Conservation (phyloP, 352 stramenopile species). For the Phytopythium delawarense region DNA sequence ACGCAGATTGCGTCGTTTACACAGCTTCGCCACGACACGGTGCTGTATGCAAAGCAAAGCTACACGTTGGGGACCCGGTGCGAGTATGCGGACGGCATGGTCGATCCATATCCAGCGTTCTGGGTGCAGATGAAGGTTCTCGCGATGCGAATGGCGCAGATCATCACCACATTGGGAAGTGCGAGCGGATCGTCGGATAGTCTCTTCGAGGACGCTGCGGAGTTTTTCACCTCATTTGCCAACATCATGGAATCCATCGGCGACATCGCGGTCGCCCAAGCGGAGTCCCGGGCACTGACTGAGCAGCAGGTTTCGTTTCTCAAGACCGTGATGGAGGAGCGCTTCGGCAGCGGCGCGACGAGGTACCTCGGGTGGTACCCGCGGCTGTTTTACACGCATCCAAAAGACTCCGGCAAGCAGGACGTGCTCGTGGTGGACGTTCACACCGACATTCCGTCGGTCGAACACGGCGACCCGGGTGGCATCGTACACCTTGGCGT, state of each 20-base stretch:
- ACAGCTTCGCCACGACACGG: constrained; percentile 18
- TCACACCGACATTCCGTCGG: constrained; percentile 25
- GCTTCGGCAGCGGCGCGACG: constrained; percentile 2
- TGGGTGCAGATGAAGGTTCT: constrained; percentile 13
- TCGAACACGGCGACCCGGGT: constrained; percentile 24
- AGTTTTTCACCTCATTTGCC: constrained; percentile 9
- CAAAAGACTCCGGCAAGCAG: constrained; percentile 23
- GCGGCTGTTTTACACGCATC: constrained; percentile 23
- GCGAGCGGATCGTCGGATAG: neutral
- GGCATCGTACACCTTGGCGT: constrained; percentile 29
- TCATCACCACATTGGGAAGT: neutral
- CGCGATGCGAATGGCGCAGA: constrained; percentile 6
- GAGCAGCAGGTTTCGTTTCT: constrained; percentile 13
- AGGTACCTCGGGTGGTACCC: constrained; percentile 25
- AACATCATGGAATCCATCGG: constrained; percentile 11
- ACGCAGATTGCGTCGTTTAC: constrained; percentile 19
- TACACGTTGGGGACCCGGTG: constrained; percentile 10
- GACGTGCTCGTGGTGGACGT: constrained; percentile 28
- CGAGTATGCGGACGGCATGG: constrained; percentile 19
- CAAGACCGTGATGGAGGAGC: constrained; percentile 21
- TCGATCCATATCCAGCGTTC: constrained; percentile 18
- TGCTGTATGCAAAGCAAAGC: constrained; percentile 22
- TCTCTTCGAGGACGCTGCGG: neutral
- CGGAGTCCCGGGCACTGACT: constrained; percentile 1
- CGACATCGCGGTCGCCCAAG: constrained; percentile 12